phyloP scores from a whole-genome alignment of 164 flowering plant species.

The Akebia trifoliata region DNA sequence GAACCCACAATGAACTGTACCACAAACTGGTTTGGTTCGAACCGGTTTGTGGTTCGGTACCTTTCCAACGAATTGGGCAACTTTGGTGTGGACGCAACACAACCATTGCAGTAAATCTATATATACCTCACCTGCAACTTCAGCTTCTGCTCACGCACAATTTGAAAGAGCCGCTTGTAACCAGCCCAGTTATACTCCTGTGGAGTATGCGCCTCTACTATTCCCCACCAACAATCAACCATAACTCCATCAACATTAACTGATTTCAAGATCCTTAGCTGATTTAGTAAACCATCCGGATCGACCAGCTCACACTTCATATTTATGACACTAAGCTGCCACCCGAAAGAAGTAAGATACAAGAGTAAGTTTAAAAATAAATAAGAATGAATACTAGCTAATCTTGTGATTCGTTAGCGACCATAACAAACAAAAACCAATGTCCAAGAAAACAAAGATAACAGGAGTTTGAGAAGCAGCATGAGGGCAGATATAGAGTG shows the following conservation, averaged over 20 bases:
- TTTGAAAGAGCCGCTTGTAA: constrained; percentile 71
- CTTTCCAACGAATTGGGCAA: no score
- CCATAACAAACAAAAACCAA: no score
- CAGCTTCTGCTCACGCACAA: constrained; percentile 70
- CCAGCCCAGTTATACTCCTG: constrained; percentile 83
- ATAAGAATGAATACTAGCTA: no score
- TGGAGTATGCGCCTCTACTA: constrained; percentile 79
- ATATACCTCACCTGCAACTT: constrained; percentile 63
- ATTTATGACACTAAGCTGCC: constrained; percentile 78
- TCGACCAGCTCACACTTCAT: constrained; percentile 83
- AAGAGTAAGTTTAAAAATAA: no score
- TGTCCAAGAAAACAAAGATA: no score
- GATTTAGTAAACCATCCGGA: constrained; percentile 74
- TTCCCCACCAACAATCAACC: constrained; percentile 99
- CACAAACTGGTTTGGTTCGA: no score
- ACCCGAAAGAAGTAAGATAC: no score
- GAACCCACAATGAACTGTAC: no score
- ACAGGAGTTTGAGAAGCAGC: no score
- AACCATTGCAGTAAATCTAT: background rate
- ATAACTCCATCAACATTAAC: constrained; percentile 79
- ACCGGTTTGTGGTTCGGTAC: no score
- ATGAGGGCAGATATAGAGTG: no score
- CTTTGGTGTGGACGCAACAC: background rate
- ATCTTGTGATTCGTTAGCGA: no score
- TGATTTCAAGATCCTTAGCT: constrained; percentile 69